Evolutionary conservation across 2,329 filamentous ascomycete species (phyloP).

Genomic region (Ambrosiella xylebori): DNA sequence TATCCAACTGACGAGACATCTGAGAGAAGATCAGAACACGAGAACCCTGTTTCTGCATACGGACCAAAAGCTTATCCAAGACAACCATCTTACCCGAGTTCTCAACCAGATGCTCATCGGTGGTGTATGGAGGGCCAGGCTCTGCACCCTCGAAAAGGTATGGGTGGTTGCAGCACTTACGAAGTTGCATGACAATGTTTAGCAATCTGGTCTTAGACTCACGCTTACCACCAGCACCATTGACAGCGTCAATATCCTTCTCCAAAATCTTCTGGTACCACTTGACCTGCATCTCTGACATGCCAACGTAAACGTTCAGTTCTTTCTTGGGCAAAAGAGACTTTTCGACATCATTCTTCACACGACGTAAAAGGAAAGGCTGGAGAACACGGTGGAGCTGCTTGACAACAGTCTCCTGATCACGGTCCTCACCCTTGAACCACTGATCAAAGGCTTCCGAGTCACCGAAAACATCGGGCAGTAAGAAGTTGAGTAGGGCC

Average conservation of each 20-base stretch:
- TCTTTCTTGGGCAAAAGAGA: constrained; percentile 95
- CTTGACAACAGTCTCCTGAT: constrained; percentile 90
- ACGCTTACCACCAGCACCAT: constrained; percentile 86
- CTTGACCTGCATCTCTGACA: constrained; percentile 98
- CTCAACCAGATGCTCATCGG: constrained; percentile 83
- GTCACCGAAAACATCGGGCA: constrained; percentile 97
- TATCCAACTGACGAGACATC: constrained; percentile 94
- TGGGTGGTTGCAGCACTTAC: constrained; percentile 97
- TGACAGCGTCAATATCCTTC: constrained; percentile 97
- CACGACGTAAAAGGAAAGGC: constrained; percentile 84
- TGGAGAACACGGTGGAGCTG: constrained; percentile 85
- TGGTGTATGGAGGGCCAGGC: constrained; percentile 92
- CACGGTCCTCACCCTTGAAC: constrained; percentile 80
- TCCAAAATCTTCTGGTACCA: constrained; percentile 99
- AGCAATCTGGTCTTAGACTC: constrained; percentile 93
- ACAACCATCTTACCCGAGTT: constrained; percentile 97
- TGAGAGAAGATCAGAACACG: constrained; percentile 98
- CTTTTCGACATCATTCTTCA: constrained; percentile 97
- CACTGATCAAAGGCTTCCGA: constrained; percentile 94
- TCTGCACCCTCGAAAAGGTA: constrained; percentile 97
- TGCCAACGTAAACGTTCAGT: constrained; percentile 88
- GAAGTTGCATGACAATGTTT: constrained; percentile 98
- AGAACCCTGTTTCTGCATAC: constrained; percentile 73
- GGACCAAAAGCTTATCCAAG: constrained; percentile 73
- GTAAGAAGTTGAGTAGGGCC: constrained; percentile 89